A percentile compares a stretch with the other conserved stretches of the same genome.
phyloP scores from a whole-genome alignment of 139 green algal species.

The Chlamydomonas sp. region DNA sequence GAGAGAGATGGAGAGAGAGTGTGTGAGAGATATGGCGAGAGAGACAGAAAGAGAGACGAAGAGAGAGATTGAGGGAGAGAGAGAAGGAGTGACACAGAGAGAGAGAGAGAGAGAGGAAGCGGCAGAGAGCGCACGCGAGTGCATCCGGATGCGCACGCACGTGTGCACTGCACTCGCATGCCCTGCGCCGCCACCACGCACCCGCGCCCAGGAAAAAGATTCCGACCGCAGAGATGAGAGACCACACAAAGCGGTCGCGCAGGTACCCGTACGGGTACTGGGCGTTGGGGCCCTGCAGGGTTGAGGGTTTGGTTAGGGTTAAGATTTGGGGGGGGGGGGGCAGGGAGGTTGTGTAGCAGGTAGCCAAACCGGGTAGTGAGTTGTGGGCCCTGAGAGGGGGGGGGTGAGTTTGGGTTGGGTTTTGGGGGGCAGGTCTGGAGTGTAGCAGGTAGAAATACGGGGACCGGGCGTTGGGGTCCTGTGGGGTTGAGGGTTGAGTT shows the following conservation, averaged over 20 bases:
- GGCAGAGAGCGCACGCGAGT: not conserved
- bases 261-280: constrained; percentile 85
- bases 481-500: too few relatives aligned
- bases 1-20: too few relatives aligned
- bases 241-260: constrained; percentile 86
- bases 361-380: too few relatives aligned
- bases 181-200: constrained; percentile 2
- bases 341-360: too few relatives aligned
- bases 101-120: not conserved
- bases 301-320: too few relatives aligned
- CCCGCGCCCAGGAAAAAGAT: constrained; percentile 85
- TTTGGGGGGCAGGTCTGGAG: too few relatives aligned
- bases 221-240: constrained; percentile 80
- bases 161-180: not conserved
- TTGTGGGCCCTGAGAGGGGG: too few relatives aligned
- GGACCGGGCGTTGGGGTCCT: constrained; percentile 57
- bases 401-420: too few relatives aligned
- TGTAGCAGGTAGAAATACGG: constrained; percentile 84
- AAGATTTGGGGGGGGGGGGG: too few relatives aligned
- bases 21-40: not conserved
- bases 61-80: too few relatives aligned
- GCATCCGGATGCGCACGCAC: not conserved
- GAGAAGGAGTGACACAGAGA: too few relatives aligned
- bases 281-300: constrained; percentile 41
- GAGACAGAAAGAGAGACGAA: too few relatives aligned